Base-by-base conservation (phyloP, 164 flowering plant genomes). In the Cinnamomum micranthum region DNA sequence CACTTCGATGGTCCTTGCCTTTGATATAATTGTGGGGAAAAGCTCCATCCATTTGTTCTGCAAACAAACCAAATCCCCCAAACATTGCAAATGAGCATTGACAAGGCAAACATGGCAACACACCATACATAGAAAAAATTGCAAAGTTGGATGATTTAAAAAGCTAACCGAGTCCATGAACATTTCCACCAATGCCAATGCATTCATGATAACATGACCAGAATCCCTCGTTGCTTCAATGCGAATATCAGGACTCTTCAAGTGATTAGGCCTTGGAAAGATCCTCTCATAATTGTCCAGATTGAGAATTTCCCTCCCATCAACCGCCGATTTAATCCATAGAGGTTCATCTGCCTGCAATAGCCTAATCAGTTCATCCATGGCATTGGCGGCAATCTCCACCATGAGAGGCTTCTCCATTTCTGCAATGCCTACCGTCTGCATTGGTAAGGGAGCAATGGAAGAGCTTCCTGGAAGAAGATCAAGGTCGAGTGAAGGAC, bases 401-500 rank as follows among this genome's bases (percentile, higher is more conserved):
- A 84, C 80, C 98, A 93, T 88, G 33, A 88, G 80, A 68, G 91
- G 78, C 69, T 86, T 90, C 50, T 92, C 95, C 85, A 90, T 82
- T 14, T 91, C 93, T 0, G 97, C 80, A 65, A 93, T 77, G 23
- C 69, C 80, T 4, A 70, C 62, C 0, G 75, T 77, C 50, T 82
- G 92, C 31, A 74, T 80, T 20, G 93, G 85, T 72, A 87, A 65
- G 50, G 52, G 68, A 0, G 85, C 81, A 70, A 81, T 27, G 31
- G 80, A 72, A 3, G 85, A 72, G 72, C 83, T 80, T 20, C 89
- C 88, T 0, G 88, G 86, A 71, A 90, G 87, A 81, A 90, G 91
- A 83, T 90, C 94, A 68, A 94, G 93, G 84, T 91, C 94, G 58
- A 88, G 86, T 9, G 92, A 84, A 28, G 90, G 92, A 31, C 76